Conservation (phyloP, 108 stramenopile genomes). For the Cylindrotheca fusiformis region DNA sequence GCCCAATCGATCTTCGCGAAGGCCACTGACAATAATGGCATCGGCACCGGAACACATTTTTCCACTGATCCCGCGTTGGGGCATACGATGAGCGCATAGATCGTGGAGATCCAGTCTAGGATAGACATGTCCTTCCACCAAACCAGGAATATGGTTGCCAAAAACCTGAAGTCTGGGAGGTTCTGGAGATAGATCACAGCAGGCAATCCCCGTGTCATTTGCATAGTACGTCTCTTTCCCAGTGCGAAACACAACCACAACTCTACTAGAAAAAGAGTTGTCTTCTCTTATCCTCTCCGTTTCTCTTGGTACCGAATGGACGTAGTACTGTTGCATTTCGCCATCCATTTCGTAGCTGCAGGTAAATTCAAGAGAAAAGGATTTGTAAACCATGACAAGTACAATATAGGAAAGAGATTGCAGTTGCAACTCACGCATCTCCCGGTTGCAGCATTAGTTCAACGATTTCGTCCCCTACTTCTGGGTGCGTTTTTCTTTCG, state of each 20-base stretch:
- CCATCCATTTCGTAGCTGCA: background rate
- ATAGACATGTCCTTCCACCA: background rate
- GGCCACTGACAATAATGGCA: slow-evolving; percentile 6
- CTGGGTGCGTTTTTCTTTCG: background rate
- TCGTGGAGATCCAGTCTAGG: background rate
- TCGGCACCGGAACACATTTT: background rate
- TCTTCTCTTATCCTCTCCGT: background rate
- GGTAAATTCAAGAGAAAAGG: too few relatives aligned
- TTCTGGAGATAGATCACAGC: background rate
- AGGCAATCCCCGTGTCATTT: background rate
- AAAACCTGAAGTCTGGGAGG: too few relatives aligned
- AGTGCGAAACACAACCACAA: slow-evolving; percentile 4
- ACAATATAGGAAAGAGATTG: too few relatives aligned
- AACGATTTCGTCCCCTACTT: slow-evolving; percentile 28
- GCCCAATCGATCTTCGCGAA: background rate
- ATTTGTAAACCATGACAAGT: too few relatives aligned
- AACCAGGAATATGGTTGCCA: background rate
- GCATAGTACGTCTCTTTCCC: background rate
- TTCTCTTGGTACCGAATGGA: background rate
- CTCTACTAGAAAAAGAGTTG: background rate
- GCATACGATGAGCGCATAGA: background rate
- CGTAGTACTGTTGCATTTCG: slow-evolving; percentile 1
- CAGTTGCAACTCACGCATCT: background rate
- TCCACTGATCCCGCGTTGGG: slow-evolving; percentile 6
- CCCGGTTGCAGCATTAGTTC: slow-evolving; percentile 12